Percentiles rank a stretch among this genome's conserved stretches.
These are phyloP conservation scores for Acanthamoeba royreba DNA, from an alignment of 208 protist species.

Conservation along the genomic window DNA sequence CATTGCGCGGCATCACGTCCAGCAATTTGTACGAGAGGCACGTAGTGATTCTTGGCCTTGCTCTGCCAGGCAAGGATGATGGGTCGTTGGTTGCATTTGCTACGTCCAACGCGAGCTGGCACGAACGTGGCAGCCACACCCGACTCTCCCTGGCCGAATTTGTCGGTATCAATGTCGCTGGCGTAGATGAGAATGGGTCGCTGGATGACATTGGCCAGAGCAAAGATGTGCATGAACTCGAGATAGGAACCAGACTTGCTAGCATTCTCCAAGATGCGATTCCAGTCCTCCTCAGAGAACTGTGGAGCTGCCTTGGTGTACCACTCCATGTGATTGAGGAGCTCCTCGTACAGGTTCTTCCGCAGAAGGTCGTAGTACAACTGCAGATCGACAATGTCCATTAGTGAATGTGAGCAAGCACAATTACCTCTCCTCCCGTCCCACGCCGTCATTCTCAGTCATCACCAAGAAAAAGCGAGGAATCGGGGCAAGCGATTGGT, in stretches of 20 bases:
- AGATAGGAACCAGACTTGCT: not conserved
- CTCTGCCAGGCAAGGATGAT: constrained; percentile 1
- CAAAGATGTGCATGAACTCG: constrained; percentile 51
- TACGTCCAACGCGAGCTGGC: not conserved
- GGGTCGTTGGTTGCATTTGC: not conserved
- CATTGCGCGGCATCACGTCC: not conserved
- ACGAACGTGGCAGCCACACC: constrained; percentile 39
- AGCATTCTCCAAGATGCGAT: constrained; percentile 24
- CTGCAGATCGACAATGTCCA: not conserved
- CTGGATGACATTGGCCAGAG: constrained; percentile 43
- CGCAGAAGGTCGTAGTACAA: constrained; percentile 29
- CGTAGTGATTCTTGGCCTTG: constrained; percentile 39
- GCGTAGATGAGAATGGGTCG: constrained; percentile 53
- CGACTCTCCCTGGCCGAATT: not conserved
- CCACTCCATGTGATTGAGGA: not conserved
- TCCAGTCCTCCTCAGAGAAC: constrained; percentile 10
- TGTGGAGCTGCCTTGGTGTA: not conserved
- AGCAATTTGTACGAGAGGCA: not conserved
- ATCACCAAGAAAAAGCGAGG: not conserved
- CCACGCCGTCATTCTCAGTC: not conserved
- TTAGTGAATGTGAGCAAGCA: not conserved
- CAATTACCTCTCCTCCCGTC: not conserved
- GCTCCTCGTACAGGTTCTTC: not conserved
- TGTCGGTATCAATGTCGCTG: constrained; percentile 42
- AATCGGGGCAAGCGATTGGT: no score